A percentile compares a stretch with the other conserved stretches of the same genome.
Evolutionary conservation across 2,329 filamentous ascomycete genomes (phyloP).

Genomic region (Colletotrichum sp.): DNA sequence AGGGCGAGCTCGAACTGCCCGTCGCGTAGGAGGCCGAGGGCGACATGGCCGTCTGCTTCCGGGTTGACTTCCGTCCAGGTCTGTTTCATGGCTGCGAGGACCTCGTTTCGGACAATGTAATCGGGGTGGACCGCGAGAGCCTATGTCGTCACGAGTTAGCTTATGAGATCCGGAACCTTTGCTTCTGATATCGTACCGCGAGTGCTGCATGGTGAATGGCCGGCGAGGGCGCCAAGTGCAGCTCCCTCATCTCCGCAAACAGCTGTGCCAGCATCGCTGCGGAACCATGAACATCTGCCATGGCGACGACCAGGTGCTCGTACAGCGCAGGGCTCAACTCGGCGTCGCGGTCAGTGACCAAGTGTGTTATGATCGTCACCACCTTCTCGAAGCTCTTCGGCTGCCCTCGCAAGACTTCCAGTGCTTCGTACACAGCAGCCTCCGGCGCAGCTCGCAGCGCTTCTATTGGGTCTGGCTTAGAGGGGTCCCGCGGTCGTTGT

Average conservation of each 20-base stretch:
- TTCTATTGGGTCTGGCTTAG: slow-evolving; percentile 17
- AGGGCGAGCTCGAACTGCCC: slow-evolving; percentile 84
- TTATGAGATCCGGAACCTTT: background rate
- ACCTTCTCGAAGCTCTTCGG: slow-evolving; percentile 43
- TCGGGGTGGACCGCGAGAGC: slow-evolving; percentile 85
- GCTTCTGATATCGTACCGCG: slow-evolving; percentile 49
- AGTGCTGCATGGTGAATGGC: slow-evolving; percentile 75
- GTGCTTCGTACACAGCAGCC: slow-evolving; percentile 50
- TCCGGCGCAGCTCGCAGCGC: slow-evolving; percentile 34
- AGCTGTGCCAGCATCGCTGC: slow-evolving; percentile 66
- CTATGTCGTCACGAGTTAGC: slow-evolving; percentile 36
- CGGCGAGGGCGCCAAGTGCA: slow-evolving; percentile 67
- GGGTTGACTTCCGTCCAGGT: slow-evolving; percentile 70
- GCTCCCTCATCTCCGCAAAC: slow-evolving; percentile 74
- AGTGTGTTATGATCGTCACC: slow-evolving; percentile 56
- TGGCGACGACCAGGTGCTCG: slow-evolving; percentile 75
- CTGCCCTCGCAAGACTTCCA: slow-evolving; percentile 45
- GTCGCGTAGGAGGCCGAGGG: slow-evolving; percentile 79
- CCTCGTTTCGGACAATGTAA: slow-evolving; percentile 73
- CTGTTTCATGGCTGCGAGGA: slow-evolving; percentile 76
- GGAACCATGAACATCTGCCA: slow-evolving; percentile 72
- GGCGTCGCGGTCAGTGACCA: slow-evolving; percentile 62
- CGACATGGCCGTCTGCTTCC: slow-evolving; percentile 70
- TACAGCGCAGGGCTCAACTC: slow-evolving; percentile 68
- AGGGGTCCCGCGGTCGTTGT: background rate